Base-by-base conservation (phyloP, 371 early-diverging fungal genomes). In the Lichtheimia hyalospora region DNA sequence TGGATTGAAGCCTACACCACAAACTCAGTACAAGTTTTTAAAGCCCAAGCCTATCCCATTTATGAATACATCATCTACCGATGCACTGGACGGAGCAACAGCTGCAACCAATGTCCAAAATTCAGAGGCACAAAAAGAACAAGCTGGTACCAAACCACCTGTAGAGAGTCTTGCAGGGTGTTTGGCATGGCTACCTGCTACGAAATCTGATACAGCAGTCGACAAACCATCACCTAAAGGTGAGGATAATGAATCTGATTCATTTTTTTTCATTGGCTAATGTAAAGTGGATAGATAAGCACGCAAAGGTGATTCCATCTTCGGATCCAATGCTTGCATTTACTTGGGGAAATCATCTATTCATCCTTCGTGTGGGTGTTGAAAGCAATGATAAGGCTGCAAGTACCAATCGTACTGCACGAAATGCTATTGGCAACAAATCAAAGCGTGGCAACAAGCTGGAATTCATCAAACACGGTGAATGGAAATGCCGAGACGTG, bases 1-100 rank as follows among this genome's bases (percentile, higher is more conserved):
- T 8, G 85, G 89, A n/a, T 66, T 88, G 25, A 89, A 88, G 59
- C 93, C 93, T 3, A 74, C 83, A 5, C 85, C 87, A 8, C 86
- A 90, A 59, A 88, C 89, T 15, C 73, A 86, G 1, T 88, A 79
- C 71, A 90, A 90, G 62, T 83, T 71, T 44, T 34, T 84, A 51
- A 80, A 81, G 57, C 84, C 86, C 40, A 86, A 84, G 43, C 14
- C 49, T 1, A 40, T 25, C 46, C 14, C 49, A 3, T 23, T 55
- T 15, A 25, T 23, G 18, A 44, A 16, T 15, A 55, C 56, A 42
- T 18, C 18, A 15, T 20, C 25, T 1, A 51, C 52, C 24, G 25
- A 51, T 15, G 15, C 52, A 51, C 24, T 20, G 49, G 48, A 23
- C 49, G 16, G 39, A 49, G 28, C 57, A 57, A 34, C 49, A 39